Evolutionary conservation across 2,329 filamentous ascomycete genomes (phyloP), one percentile per base, ranked within the genome.

Genomic region (Phyllosticta paracitricarpa): DNA sequence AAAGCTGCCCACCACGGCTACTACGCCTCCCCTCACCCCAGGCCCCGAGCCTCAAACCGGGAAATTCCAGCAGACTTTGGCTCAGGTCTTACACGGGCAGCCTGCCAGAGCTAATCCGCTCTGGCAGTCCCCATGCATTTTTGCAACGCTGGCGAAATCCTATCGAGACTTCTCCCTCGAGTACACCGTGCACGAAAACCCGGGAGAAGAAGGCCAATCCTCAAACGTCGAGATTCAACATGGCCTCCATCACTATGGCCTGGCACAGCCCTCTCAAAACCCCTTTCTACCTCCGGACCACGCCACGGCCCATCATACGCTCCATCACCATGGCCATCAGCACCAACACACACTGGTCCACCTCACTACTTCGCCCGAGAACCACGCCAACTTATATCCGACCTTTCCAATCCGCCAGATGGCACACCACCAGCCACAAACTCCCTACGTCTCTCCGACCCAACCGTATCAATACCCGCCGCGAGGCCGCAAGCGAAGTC

Each of bases 81-180:
- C 71, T 71, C 73, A 72, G 72, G 73, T 74, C 73, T 75, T 68
- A 75, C 70, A 70, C 70, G 73, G 58, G 75, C 74, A 70, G 73
- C 72, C 75, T 78, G 75, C 76, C 75, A 76, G 76, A 77, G 76
- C 75, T 72, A 74, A 70, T 68, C 74, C 73, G 75, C 76, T 78
- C 76, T 77, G 76, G 77, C 76, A 78, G 76, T 75, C 75, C 77
- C 73, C 72, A 78, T 77, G 75, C 75, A 74, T 73, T 75, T 71
- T 77, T 70, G 77, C 77, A 77, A 78, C 71, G 71, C 76, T 79
- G 76, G 77, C 77, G 75, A 75, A 70, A 67, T 69, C 76, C 71
- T 68, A 71, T 70, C 71, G 76, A 72, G 75, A 76, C 69, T 75
- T 73, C 67, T 73, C 72, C 71, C 76, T 78, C 73, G 74, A 77